phyloP scores from a whole-genome alignment of 805 yeast genomes.

The Pichia membranifaciens region DNA sequence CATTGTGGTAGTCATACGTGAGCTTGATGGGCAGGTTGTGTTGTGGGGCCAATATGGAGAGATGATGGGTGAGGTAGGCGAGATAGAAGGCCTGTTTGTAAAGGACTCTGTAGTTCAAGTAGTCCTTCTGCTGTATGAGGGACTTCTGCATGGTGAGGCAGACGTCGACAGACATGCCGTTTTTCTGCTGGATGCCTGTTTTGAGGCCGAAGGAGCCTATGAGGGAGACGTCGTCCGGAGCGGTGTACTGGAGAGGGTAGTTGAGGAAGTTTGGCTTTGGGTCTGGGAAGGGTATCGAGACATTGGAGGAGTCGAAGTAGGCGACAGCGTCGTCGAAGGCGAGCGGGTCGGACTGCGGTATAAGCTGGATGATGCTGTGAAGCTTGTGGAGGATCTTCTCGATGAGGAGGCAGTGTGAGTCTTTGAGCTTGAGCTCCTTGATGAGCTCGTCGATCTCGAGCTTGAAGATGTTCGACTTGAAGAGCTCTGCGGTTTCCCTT shows the following conservation, averaged over 20 bases:
- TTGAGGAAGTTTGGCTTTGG: conserved; percentile 71
- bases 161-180: conserved; percentile 68
- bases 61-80: conserved; percentile 66
- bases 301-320: conserved; percentile 38
- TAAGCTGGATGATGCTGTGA: conserved; percentile 57
- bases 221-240: conserved; percentile 71
- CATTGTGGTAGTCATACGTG: conserved; percentile 63
- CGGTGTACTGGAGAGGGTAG: conserved; percentile 60
- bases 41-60: conserved; percentile 48
- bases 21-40: conserved; percentile 56
- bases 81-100: conserved; percentile 86
- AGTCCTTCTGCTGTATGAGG: conserved; percentile 80
- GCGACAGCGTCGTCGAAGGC: conserved; percentile 55
- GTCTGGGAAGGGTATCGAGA: conserved; percentile 78
- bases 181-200: conserved; percentile 61
- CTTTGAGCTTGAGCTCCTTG: conserved; percentile 72
- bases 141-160: conserved; percentile 74
- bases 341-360: conserved; percentile 51
- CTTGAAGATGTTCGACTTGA: conserved; percentile 93
- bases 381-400: conserved; percentile 73
- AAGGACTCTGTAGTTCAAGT: conserved; percentile 79
- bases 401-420: conserved; percentile 54
- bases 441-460: conserved; percentile 88
- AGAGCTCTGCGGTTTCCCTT: conserved; percentile 87
- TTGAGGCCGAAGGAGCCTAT: conserved; percentile 89